A percentile compares a stretch with the other conserved stretches of the same genome.
These are phyloP conservation scores for Phallus indusiatus DNA, from an alignment of 768 basidiomycete species.

Conservation along the genomic window DNA sequence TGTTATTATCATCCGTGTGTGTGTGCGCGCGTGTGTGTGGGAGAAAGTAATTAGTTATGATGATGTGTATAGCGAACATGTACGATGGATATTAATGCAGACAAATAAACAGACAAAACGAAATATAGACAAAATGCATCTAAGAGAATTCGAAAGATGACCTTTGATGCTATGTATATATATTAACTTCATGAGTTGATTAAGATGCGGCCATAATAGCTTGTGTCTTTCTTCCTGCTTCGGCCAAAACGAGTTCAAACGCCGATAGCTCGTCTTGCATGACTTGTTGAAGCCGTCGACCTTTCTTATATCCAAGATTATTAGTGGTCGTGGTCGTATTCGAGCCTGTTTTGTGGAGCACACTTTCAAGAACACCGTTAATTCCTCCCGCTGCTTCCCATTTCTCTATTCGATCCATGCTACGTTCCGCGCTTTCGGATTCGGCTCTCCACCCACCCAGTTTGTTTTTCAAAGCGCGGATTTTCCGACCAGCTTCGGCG, in stretches of 20 bases:
- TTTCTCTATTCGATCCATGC: constrained; percentile 61
- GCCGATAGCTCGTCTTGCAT: constrained; percentile 74
- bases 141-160: constrained; percentile 1
- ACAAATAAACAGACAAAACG: not conserved
- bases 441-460: constrained; percentile 72
- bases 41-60: not conserved
- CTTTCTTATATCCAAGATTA: constrained; percentile 13
- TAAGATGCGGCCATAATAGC: constrained; percentile 71
- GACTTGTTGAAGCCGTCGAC: constrained; percentile 44
- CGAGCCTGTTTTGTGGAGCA: constrained; percentile 11
- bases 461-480: constrained; percentile 78
- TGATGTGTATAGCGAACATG: not conserved
- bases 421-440: constrained; percentile 79
- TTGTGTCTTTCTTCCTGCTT: constrained; percentile 67
- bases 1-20: not conserved
- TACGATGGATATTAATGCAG: not conserved
- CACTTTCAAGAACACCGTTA: not conserved
- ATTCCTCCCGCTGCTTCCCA: constrained; percentile 49
- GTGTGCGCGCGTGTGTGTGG: too few relatives aligned
- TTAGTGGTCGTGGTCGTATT: constrained; percentile 22
- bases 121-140: not conserved
- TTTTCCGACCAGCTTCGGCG: constrained; percentile 77
- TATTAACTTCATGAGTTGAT: constrained; percentile 3
- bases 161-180: not conserved
- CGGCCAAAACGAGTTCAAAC: constrained; percentile 61